These are phyloP conservation scores for Pyrenochaeta sp. DNA, from an alignment of 2,329 filamentous ascomycete genomes.

Conservation along the genomic window DNA sequence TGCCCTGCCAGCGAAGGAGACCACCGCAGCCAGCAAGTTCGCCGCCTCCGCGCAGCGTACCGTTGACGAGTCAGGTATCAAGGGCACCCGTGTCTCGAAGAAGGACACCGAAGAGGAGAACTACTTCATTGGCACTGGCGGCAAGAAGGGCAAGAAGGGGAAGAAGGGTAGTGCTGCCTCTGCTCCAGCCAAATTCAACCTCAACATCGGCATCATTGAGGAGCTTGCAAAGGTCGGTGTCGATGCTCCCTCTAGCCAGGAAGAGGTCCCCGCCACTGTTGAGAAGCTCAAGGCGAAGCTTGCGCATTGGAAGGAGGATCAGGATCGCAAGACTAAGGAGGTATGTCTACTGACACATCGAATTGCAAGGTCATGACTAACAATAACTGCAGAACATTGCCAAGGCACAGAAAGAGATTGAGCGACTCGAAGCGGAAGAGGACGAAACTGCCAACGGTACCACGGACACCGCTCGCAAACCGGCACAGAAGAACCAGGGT, in stretches of 20 bases:
- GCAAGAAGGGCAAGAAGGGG: slow-evolving; percentile 88
- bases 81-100: slow-evolving; percentile 82
- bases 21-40: slow-evolving; percentile 70
- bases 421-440: slow-evolving; percentile 79
- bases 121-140: slow-evolving; percentile 76
- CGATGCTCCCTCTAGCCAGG: slow-evolving; percentile 85
- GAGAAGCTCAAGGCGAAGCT: slow-evolving; percentile 96
- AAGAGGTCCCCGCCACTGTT: slow-evolving; percentile 78
- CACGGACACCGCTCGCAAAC: slow-evolving; percentile 65
- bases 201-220: slow-evolving; percentile 90
- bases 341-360: slow-evolving; percentile 62
- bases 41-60: slow-evolving; percentile 78
- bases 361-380: slow-evolving; percentile 16
- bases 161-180: slow-evolving; percentile 76
- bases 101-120: slow-evolving; percentile 91
- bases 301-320: slow-evolving; percentile 88
- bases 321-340: slow-evolving; percentile 87
- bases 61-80: slow-evolving; percentile 82
- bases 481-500: slow-evolving; percentile 59
- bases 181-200: slow-evolving; percentile 73
- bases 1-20: slow-evolving; percentile 69
- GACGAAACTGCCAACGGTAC: slow-evolving; percentile 61
- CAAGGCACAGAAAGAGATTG: slow-evolving; percentile 95
- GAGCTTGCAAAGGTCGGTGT: slow-evolving; percentile 85
- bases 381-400: slow-evolving; percentile 79